Percentiles rank a stretch among this genome's conserved stretches.
Conservation (phyloP, 257 asterid species). For the Salvia hispanica region DNA sequence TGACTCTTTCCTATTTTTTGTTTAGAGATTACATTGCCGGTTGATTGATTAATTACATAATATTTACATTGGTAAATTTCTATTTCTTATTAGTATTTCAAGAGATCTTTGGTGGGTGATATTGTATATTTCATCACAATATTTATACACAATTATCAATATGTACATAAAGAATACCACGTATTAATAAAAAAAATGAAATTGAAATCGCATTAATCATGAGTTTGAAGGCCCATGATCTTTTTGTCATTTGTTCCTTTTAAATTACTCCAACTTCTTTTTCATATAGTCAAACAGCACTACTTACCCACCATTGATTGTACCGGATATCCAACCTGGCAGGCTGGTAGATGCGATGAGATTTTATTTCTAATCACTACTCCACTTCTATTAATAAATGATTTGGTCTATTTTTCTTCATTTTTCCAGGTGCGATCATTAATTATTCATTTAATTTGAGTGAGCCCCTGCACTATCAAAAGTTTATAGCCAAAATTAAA, state of each 20-base stretch:
- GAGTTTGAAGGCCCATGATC: constrained; percentile 36
- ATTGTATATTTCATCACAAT: background rate
- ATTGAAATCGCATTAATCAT: background rate
- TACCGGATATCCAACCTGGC: constrained; percentile 42
- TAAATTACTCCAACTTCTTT: constrained; percentile 14
- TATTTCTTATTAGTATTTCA: background rate
- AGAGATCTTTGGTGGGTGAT: background rate
- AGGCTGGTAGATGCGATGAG: constrained; percentile 18
- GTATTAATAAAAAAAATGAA: background rate
- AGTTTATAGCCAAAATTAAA: background rate
- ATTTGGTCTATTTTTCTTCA: background rate
- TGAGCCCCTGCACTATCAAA: too few species aligned
- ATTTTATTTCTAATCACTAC: background rate
- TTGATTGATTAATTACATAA: too few species aligned
- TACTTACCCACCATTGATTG: constrained; percentile 37
- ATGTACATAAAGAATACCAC: background rate
- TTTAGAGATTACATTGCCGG: too few species aligned
- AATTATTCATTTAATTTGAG: background rate
- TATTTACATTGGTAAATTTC: constrained; percentile 9
- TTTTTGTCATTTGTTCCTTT: constrained; percentile 30
- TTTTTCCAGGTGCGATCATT: background rate
- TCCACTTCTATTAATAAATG: background rate
- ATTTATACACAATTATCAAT: background rate
- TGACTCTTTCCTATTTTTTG: too few species aligned
- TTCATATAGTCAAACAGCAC: constrained; percentile 40